A percentile compares a stretch with the other conserved stretches of the same genome.
Conservation (phyloP, 1,139 yeast species). For the Kurtzmaniella natalensis region DNA sequence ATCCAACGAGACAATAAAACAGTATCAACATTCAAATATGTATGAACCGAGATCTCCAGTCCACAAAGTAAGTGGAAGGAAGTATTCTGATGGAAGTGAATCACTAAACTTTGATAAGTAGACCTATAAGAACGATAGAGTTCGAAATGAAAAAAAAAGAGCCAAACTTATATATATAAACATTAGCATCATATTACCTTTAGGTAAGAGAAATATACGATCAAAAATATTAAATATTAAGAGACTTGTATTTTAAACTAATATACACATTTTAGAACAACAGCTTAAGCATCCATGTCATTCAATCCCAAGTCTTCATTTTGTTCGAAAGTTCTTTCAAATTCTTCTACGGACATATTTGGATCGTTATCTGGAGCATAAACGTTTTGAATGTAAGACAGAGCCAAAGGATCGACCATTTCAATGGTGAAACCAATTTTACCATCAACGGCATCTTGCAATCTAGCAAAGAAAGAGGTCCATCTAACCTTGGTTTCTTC, state of each 20-base stretch:
- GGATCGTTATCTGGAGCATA: conserved; percentile 99
- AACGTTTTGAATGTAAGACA: conserved; percentile 93
- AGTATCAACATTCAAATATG: conserved; percentile 5
- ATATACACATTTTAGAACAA: too few relatives aligned
- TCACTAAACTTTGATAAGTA: conserved; percentile 4
- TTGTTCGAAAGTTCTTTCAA: conserved; percentile 80
- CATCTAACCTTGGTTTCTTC: conserved; percentile 70
- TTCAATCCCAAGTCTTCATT: conserved; percentile 89
- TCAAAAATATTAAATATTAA: too few relatives aligned
- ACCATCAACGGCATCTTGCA: conserved; percentile 83
- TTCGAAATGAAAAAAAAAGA: too few relatives aligned
- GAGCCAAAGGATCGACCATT: conserved; percentile 93
- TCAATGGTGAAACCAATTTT: conserved; percentile 75
- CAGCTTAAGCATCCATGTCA: conserved; percentile 57
- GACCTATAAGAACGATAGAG: too few relatives aligned
- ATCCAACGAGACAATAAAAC: not conserved
- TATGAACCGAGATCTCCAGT: conserved; percentile 33
- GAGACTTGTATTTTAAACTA: too few relatives aligned
- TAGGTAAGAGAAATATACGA: too few relatives aligned
- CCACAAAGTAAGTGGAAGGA: conserved; percentile 26
- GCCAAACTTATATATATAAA: too few relatives aligned
- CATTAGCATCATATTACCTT: too few relatives aligned
- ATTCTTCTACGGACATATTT: conserved; percentile 86
- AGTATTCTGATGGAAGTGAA: conserved; percentile 9
- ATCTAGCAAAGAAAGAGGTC: conserved; percentile 69